Percentiles rank a stretch among this genome's conserved stretches.
phyloP scores from a whole-genome alignment of 371 early-diverging fungal species.

The Synchytrium microbalum region DNA sequence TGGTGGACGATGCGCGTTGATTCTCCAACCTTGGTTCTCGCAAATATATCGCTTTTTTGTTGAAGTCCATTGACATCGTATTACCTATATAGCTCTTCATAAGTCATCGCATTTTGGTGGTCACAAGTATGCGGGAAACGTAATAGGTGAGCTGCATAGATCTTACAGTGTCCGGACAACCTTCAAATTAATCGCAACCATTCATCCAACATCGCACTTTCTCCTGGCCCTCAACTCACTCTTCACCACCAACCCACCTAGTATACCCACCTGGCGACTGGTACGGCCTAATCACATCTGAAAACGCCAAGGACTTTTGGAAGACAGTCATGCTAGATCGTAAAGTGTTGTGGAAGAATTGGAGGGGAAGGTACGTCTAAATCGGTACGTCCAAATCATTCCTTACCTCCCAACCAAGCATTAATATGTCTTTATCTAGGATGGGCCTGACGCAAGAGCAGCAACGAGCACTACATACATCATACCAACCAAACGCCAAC shows the following conservation, averaged over 20 bases:
- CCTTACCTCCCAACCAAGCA: background rate
- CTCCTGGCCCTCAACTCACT: background rate
- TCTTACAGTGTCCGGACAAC: too few species aligned
- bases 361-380: conserved; percentile 17
- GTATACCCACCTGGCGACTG: conserved; percentile 19
- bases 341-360: conserved; percentile 11
- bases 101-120: conserved; percentile 20
- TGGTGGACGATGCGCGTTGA: conserved; percentile 3
- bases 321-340: conserved; percentile 1
- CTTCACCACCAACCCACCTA: background rate
- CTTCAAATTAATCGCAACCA: conserved; percentile 7
- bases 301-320: conserved; percentile 5
- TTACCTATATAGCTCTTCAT: too few species aligned
- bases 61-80: too few species aligned
- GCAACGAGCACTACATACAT: background rate
- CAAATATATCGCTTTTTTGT: too few species aligned
- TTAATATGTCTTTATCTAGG: background rate
- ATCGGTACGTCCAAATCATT: conserved; percentile 10
- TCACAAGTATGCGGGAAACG: conserved; percentile 19
- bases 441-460: background rate
- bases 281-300: conserved; percentile 15
- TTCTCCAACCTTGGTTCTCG: too few species aligned
- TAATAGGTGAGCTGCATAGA: too few species aligned
- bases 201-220: background rate
- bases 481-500: background rate